Evolutionary conservation across 257 asterid species (phyloP), one percentile per base, ranked within the genome.

Genomic region (Salvia hispanica): DNA sequence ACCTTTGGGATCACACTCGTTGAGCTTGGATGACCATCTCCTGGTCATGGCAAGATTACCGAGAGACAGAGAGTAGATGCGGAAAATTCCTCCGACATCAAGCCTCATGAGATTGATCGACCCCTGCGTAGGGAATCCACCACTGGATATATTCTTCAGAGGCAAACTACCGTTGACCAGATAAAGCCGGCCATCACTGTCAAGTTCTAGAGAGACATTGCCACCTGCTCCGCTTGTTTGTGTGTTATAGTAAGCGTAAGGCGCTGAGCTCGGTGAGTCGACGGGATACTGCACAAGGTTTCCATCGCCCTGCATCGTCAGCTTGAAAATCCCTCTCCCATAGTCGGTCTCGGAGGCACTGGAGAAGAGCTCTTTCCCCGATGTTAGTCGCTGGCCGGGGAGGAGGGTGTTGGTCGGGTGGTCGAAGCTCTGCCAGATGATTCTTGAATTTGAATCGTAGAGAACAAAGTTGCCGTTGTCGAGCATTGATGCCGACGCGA

Each of bases 381-480:
- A 25, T 25, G 31, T 25, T 25, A 25, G 31, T 25, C 2, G 31
- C 31, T 25, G 31, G 31, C 31, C 31, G 31, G 31, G 31, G 31
- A 25, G 31, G 31, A 25, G 31, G 2, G 3, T 25, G 2, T 25
- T 25, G 31, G 31, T 25, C 2, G 31, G 31, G 31, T 25, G 31
- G 31, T 25, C 31, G 31, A 25, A 25, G 3, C 31, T 25, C 31
- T 25, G 31, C 31, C 31, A 25, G 31, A 25, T 25, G 31, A 25
- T 25, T 25, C 31, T 25, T 1, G 31, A 25, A 1, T 25, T 2
- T 1, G 31, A 71, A 67, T 47, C 5, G 25, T 81, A 82, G 12
- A 86, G 66, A 34, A 86, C 88, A n/a, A 84, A 82, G 67, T 86
- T 84, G 2, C 90, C 94, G 10, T 47, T 74, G 39, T 86, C 82